Evolutionary conservation across 306 rosid species (phyloP), one percentile per base, ranked within the genome.

Genomic region (Begonia fuchsioides): DNA sequence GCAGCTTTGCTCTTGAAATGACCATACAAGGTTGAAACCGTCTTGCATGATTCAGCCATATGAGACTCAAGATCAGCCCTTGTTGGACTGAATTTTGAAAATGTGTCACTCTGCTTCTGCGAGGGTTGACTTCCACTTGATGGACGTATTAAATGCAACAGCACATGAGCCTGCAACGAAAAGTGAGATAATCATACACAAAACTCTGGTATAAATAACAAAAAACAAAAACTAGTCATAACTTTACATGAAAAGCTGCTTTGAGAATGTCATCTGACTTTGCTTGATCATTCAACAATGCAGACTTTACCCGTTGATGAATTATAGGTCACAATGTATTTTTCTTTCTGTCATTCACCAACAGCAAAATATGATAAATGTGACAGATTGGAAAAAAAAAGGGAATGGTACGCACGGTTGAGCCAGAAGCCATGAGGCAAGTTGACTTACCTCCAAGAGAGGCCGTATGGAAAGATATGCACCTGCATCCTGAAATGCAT

Each of bases 191-290:
- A 32, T 48, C n/a, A 58, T 54, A 50, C 45, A 38, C 44, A 15
- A 41, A 41, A 51, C 38, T 32, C 11, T 49, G 50, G 26, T 58
- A 15, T 41, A 52, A 64, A 55, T 0, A 4, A 60, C 26, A 12
- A 48, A 54, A 40, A 40, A 15, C 7, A 39, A 13, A 67, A 52
- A 64, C 5, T 17, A 59, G 57, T 20, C 32, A 54, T 56, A 38
- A 58, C 72, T 96, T 79, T 78, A 90, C 98, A 13, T 90, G 98
- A 60, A 85, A 90, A 53, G 95, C 87, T 10, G 98, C 98, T 72
- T 85, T 90, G 40, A 90, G 64, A 67, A 90, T 90, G 78, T 90
- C 98, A 26, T 90, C 98, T 9, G 98, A 71, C 81, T 79, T 85
- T 0, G 98, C 98, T 74, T 81, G 81, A 65, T 82, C 94, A 71